phyloP scores from a whole-genome alignment of 1,139 yeast genomes.

The Blastobotrys arbuscula region DNA sequence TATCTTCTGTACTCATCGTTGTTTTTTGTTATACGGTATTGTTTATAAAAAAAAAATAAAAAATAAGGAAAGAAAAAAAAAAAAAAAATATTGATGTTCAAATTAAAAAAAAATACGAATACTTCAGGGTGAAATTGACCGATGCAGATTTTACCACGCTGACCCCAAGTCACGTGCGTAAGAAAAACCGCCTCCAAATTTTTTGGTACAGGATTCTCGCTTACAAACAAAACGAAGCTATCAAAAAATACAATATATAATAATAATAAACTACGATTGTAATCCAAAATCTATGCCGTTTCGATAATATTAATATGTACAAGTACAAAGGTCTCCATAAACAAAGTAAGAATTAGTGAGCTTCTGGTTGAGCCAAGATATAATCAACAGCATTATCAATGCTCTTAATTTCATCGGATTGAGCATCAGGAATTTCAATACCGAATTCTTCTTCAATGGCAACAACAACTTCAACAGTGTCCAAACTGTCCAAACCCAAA shows the following conservation, averaged over 20 bases:
- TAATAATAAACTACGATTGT: not conserved
- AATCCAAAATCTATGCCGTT: not conserved
- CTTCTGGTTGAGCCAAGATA: constrained; percentile 58
- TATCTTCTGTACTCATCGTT: not conserved
- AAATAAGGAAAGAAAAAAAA: not conserved
- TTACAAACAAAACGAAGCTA: too few species aligned
- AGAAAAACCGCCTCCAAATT: too few species aligned
- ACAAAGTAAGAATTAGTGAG: constrained; percentile 17
- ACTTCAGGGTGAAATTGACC: too few species aligned
- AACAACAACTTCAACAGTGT: constrained; percentile 84
- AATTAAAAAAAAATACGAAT: too few species aligned
- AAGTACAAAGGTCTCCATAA: not conserved
- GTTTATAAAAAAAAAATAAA: not conserved
- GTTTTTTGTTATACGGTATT: not conserved
- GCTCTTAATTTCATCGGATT: constrained; percentile 77
- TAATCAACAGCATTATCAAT: constrained; percentile 78
- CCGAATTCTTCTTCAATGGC: constrained; percentile 70
- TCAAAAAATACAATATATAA: too few species aligned
- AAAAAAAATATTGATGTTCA: not conserved
- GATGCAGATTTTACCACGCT: too few species aligned
- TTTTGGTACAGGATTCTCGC: too few species aligned
- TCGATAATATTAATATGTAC: not conserved
- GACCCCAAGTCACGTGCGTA: too few species aligned
- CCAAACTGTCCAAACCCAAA: constrained; percentile 81
- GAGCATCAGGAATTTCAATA: constrained; percentile 75